Percentiles rank a stretch among this genome's conserved stretches.
Conservation (phyloP, 441 rosid genomes). For the Macaranga tanarius region DNA sequence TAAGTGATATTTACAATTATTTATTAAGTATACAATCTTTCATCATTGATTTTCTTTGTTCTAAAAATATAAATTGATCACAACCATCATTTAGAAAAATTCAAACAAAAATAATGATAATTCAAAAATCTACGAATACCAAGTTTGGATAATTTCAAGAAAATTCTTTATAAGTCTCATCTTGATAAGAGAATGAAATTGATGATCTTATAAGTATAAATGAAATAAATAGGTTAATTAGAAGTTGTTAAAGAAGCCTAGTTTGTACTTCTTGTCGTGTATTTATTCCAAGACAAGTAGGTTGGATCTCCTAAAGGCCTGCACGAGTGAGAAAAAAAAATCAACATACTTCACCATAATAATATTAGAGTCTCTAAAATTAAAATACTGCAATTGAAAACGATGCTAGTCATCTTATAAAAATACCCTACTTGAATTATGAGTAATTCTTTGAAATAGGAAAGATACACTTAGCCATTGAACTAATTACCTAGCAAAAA, state of each 20-base stretch:
- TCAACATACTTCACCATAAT: neutral
- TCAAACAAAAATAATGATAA: neutral
- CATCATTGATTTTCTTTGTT: too few species aligned
- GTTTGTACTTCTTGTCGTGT: neutral
- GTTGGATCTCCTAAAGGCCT: slow-evolving; percentile 23
- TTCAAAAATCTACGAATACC: neutral
- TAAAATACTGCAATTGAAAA: too few species aligned
- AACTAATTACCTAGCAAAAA: too few species aligned
- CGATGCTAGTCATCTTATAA: too few species aligned
- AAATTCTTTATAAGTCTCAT: neutral
- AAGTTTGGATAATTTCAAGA: neutral
- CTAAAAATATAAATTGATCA: too few species aligned
- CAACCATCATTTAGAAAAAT: neutral
- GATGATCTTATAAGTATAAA: neutral
- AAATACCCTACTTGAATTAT: too few species aligned
- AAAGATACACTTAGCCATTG: too few species aligned
- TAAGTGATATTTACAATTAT: too few species aligned
- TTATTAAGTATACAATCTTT: too few species aligned
- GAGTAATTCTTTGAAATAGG: too few species aligned
- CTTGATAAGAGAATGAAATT: neutral
- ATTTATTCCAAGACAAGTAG: slow-evolving; percentile 25
- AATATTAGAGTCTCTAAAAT: neutral
- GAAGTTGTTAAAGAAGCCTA: neutral
- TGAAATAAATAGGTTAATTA: neutral
- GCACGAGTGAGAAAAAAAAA: neutral